Percentiles rank a stretch among this genome's conserved stretches.
Evolutionary conservation across 768 basidiomycete species (phyloP).

Genomic region (Kwoniella dejecticola): DNA sequence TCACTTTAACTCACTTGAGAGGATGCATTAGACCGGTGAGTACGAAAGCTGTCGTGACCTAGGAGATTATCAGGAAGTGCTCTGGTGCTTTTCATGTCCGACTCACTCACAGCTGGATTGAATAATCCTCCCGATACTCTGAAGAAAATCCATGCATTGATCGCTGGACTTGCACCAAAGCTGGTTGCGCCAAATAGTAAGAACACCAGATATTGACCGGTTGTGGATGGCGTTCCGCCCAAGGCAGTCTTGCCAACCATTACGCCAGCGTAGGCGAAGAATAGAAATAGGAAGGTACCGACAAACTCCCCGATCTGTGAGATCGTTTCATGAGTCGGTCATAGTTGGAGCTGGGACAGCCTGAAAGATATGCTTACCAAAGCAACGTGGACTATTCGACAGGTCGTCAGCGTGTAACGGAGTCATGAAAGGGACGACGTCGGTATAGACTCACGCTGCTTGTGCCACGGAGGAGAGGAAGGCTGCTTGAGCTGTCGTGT

Average conservation of each 20-base stretch:
- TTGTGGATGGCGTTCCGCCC: constrained; percentile 1
- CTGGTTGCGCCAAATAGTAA: constrained; percentile 7
- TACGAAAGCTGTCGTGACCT: constrained; percentile 11
- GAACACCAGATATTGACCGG: not conserved
- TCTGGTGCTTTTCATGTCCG: no score
- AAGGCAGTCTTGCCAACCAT: constrained; percentile 1
- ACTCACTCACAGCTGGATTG: constrained; percentile 8
- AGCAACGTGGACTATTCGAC: not conserved
- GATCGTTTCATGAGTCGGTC: not conserved
- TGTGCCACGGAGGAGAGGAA: not conserved
- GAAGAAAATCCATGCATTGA: constrained; percentile 15
- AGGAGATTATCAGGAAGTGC: no score
- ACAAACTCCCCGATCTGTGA: not conserved
- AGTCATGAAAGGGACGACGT: not conserved
- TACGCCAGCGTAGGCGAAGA: constrained; percentile 1
- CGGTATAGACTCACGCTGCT: constrained; percentile 7
- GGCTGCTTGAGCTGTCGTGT: not conserved
- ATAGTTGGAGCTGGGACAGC: no score
- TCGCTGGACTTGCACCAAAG: constrained; percentile 12
- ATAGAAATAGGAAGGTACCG: constrained; percentile 1
- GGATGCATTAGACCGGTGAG: constrained; percentile 12
- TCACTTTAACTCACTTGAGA: constrained; percentile 1
- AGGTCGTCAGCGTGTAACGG: not conserved
- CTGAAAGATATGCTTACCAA: not conserved
- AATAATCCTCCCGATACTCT: constrained; percentile 10